Conservation (phyloP, 139 green algal genomes). For the Chara braunii region DNA sequence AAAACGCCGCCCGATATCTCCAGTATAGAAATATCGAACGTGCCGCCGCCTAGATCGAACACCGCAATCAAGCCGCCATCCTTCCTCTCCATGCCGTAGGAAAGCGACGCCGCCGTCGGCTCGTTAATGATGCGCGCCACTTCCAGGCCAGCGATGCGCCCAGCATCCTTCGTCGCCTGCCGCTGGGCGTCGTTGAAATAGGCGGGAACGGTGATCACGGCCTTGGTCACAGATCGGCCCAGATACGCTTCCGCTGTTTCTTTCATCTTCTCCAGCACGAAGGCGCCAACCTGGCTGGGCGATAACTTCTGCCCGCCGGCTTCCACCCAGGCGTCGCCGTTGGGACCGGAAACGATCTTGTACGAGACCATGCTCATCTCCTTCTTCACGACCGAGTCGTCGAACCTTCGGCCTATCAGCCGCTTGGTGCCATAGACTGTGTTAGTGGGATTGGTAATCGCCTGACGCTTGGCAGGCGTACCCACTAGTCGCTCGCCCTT, state of each 20-base stretch:
- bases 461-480: conserved; percentile 88
- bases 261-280: conserved; percentile 93
- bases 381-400: conserved; percentile 87
- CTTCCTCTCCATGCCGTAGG: conserved; percentile 77
- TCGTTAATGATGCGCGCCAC: conserved; percentile 97
- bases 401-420: conserved; percentile 83
- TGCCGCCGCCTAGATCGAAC: conserved; percentile 87
- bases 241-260: conserved; percentile 92
- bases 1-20: conserved; percentile 69
- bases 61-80: conserved; percentile 80
- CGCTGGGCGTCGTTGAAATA: conserved; percentile 99
- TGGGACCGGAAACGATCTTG: conserved; percentile 79
- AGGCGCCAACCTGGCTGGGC: conserved; percentile 82
- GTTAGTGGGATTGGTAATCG: conserved; percentile 92
- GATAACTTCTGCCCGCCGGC: conserved; percentile 76
- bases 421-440: conserved; percentile 95
- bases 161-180: conserved; percentile 74
- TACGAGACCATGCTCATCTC: conserved; percentile 95
- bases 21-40: conserved; percentile 96
- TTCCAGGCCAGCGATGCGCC: conserved; percentile 59
- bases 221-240: conserved; percentile 70
- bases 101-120: conserved; percentile 85
- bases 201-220: conserved; percentile 92
- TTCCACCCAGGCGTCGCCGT: conserved; percentile 95
- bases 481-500: conserved; percentile 78